phyloP scores from a whole-genome alignment of 1,284 basidiomycete genomes.

The Pseudozyma hubeiensis region DNA sequence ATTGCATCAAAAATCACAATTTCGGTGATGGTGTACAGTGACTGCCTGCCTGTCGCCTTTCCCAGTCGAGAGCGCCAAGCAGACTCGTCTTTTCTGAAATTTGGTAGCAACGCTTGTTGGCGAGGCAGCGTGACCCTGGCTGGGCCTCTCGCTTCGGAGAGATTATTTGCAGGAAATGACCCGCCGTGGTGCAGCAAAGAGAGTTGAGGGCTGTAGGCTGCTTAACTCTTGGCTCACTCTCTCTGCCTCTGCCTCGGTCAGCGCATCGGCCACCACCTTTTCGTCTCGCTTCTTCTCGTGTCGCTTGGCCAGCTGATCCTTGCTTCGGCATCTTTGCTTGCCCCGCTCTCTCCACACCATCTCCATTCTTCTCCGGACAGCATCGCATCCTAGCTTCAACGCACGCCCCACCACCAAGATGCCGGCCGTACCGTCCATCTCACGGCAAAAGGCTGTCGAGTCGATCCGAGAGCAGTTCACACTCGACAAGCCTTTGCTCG shows the following conservation, averaged over 20 bases:
- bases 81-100: neutral
- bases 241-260: neutral
- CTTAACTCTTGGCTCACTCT: neutral
- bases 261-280: conserved; percentile 9
- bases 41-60: neutral
- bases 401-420: conserved; percentile 10
- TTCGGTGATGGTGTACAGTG: neutral
- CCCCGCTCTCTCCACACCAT: neutral
- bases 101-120: conserved; percentile 9
- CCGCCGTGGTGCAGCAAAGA: too few relatives aligned
- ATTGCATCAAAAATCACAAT: too few relatives aligned
- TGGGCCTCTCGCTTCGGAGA: conserved; percentile 3
- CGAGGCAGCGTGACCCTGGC: conserved; percentile 12
- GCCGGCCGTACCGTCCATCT: conserved; percentile 48
- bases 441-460: conserved; percentile 45
- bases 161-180: too few relatives aligned
- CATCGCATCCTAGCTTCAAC: neutral
- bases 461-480: conserved; percentile 50
- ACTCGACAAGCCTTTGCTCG: conserved; percentile 47
- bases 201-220: too few relatives aligned
- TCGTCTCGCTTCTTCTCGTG: neutral
- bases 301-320: neutral
- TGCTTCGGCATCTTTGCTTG: neutral
- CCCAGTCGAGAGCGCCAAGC: conserved; percentile 1
- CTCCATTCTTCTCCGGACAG: neutral